Percentiles rank a stretch among this genome's conserved stretches.
These are phyloP conservation scores for Anisogramma anomala DNA, from an alignment of 2,329 filamentous ascomycete genomes.

Conservation along the genomic window DNA sequence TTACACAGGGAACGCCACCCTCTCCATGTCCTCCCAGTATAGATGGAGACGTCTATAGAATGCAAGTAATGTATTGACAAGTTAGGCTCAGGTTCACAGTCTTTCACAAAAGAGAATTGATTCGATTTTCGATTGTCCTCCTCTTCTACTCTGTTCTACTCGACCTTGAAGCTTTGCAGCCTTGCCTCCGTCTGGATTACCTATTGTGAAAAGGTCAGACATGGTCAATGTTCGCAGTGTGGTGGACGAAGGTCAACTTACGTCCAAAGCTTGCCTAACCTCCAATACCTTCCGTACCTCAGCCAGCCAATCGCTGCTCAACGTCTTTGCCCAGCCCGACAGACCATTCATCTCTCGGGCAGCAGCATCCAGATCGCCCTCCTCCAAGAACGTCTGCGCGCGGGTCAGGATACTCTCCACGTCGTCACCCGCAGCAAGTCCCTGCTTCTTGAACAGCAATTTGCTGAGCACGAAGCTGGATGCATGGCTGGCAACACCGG, in stretches of 20 bases:
- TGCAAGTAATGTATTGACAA: slow-evolving; percentile 1
- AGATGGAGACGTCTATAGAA: slow-evolving; percentile 5
- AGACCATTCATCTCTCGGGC: slow-evolving; percentile 92
- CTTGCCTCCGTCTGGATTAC: slow-evolving; percentile 84
- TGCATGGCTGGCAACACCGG: slow-evolving; percentile 87
- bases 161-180: slow-evolving; percentile 74
- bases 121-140: neutral
- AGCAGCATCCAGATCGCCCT: slow-evolving; percentile 82
- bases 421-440: slow-evolving; percentile 70
- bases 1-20: slow-evolving; percentile 7
- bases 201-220: slow-evolving; percentile 33
- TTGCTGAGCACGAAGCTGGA: slow-evolving; percentile 85
- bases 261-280: slow-evolving; percentile 91
- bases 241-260: slow-evolving; percentile 37
- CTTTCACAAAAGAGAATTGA: neutral
- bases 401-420: slow-evolving; percentile 88
- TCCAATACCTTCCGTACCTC: slow-evolving; percentile 89
- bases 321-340: slow-evolving; percentile 85
- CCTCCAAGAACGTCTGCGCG: slow-evolving; percentile 81
- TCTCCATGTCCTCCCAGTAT: neutral
- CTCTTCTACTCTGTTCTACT: slow-evolving; percentile 35
- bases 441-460: slow-evolving; percentile 91
- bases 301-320: slow-evolving; percentile 85
- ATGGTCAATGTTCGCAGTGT: neutral
- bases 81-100: neutral